These are phyloP conservation scores for Aspergillus aculeatinus DNA, from an alignment of 2,329 filamentous ascomycete species.

Conservation along the genomic window DNA sequence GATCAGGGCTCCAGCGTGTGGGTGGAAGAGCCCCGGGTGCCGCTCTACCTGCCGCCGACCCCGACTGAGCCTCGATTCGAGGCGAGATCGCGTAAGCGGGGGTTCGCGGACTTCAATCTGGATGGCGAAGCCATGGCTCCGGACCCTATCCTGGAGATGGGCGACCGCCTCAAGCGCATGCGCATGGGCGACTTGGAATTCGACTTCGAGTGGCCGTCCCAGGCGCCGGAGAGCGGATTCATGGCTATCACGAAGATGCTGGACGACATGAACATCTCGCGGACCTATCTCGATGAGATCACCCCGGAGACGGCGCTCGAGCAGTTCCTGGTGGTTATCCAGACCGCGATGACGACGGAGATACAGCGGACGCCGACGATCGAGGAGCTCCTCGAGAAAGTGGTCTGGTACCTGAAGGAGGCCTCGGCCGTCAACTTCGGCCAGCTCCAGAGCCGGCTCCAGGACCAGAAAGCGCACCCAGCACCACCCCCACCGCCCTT, in stretches of 20 bases:
- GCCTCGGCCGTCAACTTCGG: neutral
- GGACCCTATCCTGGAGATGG: neutral
- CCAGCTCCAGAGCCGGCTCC: neutral
- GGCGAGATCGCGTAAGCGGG: neutral
- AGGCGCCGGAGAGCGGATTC: neutral
- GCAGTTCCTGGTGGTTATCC: neutral
- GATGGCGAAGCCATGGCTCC: neutral
- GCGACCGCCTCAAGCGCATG: neutral
- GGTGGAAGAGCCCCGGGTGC: neutral
- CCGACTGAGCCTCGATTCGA: neutral
- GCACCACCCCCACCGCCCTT: neutral
- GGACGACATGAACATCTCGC: neutral
- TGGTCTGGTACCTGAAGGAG: neutral
- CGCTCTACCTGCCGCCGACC: neutral
- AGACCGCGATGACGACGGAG: neutral
- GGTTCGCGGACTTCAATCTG: neutral
- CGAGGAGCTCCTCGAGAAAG: neutral
- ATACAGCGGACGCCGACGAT: neutral
- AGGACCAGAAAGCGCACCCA: neutral
- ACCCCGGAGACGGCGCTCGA: neutral
- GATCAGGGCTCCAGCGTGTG: neutral
- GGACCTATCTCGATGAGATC: neutral
- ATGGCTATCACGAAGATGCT: neutral
- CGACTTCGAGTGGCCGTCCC: neutral
- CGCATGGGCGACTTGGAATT: neutral